These are phyloP conservation scores for Dacryopinax primogenitus DNA, from an alignment of 768 basidiomycete genomes.

Conservation along the genomic window DNA sequence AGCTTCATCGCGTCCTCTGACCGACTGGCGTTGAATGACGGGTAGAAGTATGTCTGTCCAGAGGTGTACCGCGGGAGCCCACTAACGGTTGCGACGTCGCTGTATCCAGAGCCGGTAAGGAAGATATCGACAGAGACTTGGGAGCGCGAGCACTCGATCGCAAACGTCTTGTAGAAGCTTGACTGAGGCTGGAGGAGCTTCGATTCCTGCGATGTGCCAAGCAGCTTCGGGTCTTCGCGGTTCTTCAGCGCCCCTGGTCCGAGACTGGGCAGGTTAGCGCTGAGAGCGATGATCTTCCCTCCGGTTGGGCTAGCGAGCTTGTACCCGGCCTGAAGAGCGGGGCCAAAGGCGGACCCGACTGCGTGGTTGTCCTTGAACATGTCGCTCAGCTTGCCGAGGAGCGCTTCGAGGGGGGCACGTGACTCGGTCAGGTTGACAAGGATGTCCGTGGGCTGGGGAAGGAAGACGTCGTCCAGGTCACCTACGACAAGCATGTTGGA, in stretches of 20 bases:
- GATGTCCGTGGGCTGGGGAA: slow-evolving; percentile 93
- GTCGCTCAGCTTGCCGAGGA: slow-evolving; percentile 74
- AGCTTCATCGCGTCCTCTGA: slow-evolving; percentile 97
- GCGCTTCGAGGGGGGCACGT: slow-evolving; percentile 60
- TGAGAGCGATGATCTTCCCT: slow-evolving; percentile 82
- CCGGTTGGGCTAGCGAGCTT: slow-evolving; percentile 85
- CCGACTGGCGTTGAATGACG: slow-evolving; percentile 88
- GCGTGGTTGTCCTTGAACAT: slow-evolving; percentile 98
- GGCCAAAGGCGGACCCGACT: slow-evolving; percentile 86
- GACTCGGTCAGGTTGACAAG: slow-evolving; percentile 87
- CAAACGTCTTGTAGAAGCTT: slow-evolving; percentile 95
- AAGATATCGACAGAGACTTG: slow-evolving; percentile 99
- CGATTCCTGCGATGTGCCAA: slow-evolving; percentile 89
- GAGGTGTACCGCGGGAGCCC: slow-evolving; percentile 90
- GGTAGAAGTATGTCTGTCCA: slow-evolving; percentile 96
- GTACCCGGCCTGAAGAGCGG: slow-evolving; percentile 89
- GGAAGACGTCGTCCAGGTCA: slow-evolving; percentile 92
- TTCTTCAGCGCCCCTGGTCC: slow-evolving; percentile 90
- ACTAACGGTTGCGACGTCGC: slow-evolving; percentile 91
- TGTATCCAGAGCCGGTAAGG: slow-evolving; percentile 85
- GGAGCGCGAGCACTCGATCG: slow-evolving; percentile 92
- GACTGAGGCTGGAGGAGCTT: slow-evolving; percentile 83
- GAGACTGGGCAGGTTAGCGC: slow-evolving; percentile 71
- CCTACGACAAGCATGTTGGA: slow-evolving; percentile 94
- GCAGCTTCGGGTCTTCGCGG: slow-evolving; percentile 88